Evolutionary conservation across 768 basidiomycete species (phyloP), one percentile per base, ranked within the genome.

Genomic region (Xerocomellus amylosporus): DNA sequence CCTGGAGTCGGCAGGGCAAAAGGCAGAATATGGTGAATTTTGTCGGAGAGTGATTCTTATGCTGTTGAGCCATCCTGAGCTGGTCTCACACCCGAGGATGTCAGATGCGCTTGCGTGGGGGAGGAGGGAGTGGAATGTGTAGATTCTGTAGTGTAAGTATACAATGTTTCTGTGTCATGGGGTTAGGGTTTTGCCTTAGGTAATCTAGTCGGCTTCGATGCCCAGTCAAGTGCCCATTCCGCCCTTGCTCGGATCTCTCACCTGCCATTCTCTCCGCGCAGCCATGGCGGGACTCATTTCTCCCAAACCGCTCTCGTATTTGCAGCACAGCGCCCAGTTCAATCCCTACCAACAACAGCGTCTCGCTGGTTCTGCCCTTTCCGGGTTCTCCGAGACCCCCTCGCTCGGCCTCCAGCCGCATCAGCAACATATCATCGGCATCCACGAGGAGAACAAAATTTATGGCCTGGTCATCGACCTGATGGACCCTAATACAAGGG

Each of bases 381-480:
- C 72, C 51, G 74, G 66, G 34, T 88, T 84, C 68, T 76, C 85
- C 40, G 87, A 86, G 51, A 81, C 85, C 19, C 84, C 84, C n/a
- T 78, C 83, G 14, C 77, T 82, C 53, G 69, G 76, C 19, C 67
- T 77, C n/a, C 75, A 80, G 10, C 73, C 79, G 7, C 74, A 85
- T 43, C 77, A 80, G 8, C 84, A 85, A 57, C 76, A 80, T 4
- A 76, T 83, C n/a, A 68, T 77, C 58, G 67, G 67, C 20, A 69
- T 79, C 20, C 82, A 83, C 34, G 87, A 89, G 58, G 87, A 88
- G 66, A 77, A 77, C 61, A 95, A 97, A 76, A 97, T 99, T 41
- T 96, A 93, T 72, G 77, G 79, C 12, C 80, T 98, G 49, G 94
- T 98, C 55, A 85, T 93, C 60, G 91, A 96, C 53, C 75, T 96